Conservation (phyloP, 441 rosid genomes). For the Gossypium trilobum region DNA sequence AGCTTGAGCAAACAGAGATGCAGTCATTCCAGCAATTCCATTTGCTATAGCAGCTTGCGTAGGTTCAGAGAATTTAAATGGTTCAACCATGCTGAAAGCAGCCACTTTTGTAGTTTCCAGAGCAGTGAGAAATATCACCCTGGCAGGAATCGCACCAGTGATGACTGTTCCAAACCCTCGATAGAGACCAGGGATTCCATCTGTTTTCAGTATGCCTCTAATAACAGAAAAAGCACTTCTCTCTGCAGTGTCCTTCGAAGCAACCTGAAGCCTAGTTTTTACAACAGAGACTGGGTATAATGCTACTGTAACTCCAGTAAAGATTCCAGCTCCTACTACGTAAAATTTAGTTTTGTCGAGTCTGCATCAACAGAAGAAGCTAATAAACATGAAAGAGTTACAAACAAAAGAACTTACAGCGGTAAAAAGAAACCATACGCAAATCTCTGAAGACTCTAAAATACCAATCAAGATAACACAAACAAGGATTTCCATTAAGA, state of each 20-base stretch:
- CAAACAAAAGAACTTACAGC: background rate
- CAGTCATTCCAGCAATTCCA: conserved; percentile 87
- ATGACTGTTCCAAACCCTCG: conserved; percentile 90
- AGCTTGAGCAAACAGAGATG: conserved; percentile 69
- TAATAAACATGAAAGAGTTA: conserved; percentile 12
- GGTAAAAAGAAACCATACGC: background rate
- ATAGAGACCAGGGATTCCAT: conserved; percentile 88
- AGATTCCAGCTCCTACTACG: conserved; percentile 85
- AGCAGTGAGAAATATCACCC: conserved; percentile 76
- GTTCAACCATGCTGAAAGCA: conserved; percentile 64
- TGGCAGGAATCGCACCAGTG: conserved; percentile 85
- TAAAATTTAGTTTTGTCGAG: conserved; percentile 87
- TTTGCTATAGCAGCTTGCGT: conserved; percentile 84
- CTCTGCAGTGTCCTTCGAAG: conserved; percentile 69
- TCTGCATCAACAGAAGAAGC: conserved; percentile 35
- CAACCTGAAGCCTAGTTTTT: conserved; percentile 91
- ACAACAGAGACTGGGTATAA: conserved; percentile 79
- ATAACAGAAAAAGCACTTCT: conserved; percentile 59
- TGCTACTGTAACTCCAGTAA: conserved; percentile 87
- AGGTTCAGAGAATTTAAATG: conserved; percentile 59
- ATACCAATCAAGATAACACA: conserved; percentile 3
- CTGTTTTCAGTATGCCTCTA: conserved; percentile 57
- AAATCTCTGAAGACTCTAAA: background rate
- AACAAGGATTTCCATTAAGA: background rate
- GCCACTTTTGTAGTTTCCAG: conserved; percentile 82